Evolutionary conservation across 2,329 filamentous ascomycete genomes (phyloP).

Genomic region (Lasiodiplodia gonubiensis): DNA sequence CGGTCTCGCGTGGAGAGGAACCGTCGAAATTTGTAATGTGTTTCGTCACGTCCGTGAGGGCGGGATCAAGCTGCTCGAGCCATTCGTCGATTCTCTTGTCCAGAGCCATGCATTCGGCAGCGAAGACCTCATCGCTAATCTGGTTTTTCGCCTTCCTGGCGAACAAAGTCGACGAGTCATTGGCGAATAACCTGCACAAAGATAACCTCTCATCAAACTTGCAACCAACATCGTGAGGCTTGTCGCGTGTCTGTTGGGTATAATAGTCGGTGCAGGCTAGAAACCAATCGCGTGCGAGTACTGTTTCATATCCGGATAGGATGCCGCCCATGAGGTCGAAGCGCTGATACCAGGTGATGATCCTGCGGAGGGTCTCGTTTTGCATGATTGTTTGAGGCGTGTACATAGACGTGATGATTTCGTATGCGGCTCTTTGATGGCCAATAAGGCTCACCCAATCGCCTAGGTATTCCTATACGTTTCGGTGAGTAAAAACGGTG

Average conservation of each 20-base stretch:
- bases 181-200: constrained; percentile 72
- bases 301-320: constrained; percentile 77
- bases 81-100: constrained; percentile 50
- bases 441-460: constrained; percentile 95
- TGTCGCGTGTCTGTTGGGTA: constrained; percentile 60
- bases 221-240: constrained; percentile 68
- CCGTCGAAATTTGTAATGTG: constrained; percentile 69
- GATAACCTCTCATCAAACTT: constrained; percentile 72
- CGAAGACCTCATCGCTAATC: constrained; percentile 69
- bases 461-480: constrained; percentile 80
- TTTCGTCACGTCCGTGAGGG: constrained; percentile 65
- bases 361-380: constrained; percentile 71
- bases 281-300: constrained; percentile 81
- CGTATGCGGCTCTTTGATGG: constrained; percentile 87
- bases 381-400: constrained; percentile 76
- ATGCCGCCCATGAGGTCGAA: constrained; percentile 87
- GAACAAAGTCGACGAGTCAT: constrained; percentile 81
- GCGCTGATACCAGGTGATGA: constrained; percentile 86
- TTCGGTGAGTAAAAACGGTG: constrained; percentile 29
- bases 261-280: constrained; percentile 68
- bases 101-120: constrained; percentile 60
- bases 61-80: constrained; percentile 62
- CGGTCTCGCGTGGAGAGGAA: constrained; percentile 57
- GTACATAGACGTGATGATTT: constrained; percentile 78
- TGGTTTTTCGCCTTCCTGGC: constrained; percentile 69